Conservation (phyloP, 2,329 filamentous ascomycete species). For the Tolypocladium guangdongense region DNA sequence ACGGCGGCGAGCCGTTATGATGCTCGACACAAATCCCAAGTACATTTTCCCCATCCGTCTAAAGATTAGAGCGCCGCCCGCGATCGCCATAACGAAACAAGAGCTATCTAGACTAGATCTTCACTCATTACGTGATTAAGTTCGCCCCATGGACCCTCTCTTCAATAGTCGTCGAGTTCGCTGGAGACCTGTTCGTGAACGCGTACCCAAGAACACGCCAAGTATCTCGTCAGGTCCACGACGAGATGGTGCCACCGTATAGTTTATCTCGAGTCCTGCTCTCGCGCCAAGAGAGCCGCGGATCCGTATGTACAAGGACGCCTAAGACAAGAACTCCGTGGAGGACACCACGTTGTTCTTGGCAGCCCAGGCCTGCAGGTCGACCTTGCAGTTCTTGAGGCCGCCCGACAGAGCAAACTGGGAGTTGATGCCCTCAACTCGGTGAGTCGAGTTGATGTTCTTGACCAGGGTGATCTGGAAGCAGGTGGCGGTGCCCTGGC, state of each 20-base stretch:
- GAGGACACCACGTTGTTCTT: constrained; percentile 25
- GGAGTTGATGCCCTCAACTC: constrained; percentile 61
- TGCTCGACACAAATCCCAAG: background rate
- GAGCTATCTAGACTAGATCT: background rate
- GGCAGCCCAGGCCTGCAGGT: constrained; percentile 22
- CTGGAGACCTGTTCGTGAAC: background rate
- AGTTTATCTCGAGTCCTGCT: background rate
- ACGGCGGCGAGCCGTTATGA: background rate
- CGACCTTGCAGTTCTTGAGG: constrained; percentile 25
- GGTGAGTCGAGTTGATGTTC: constrained; percentile 86
- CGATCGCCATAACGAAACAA: background rate
- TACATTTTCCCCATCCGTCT: constrained; percentile 1
- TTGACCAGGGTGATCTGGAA: constrained; percentile 84
- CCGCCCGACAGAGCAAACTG: constrained; percentile 63
- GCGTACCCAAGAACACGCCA: background rate
- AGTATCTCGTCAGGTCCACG: background rate
- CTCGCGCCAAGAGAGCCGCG: background rate
- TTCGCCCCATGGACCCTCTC: background rate
- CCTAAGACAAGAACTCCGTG: constrained; percentile 15
- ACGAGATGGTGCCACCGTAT: background rate
- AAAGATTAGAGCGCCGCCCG: background rate
- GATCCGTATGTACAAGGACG: background rate
- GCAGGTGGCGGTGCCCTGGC: constrained; percentile 78
- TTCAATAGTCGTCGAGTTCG: background rate
- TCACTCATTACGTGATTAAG: background rate